Evolutionary conservation across 2,329 filamentous ascomycete genomes (phyloP), one percentile per base, ranked within the genome.

Genomic region (Eurotiales sp.): DNA sequence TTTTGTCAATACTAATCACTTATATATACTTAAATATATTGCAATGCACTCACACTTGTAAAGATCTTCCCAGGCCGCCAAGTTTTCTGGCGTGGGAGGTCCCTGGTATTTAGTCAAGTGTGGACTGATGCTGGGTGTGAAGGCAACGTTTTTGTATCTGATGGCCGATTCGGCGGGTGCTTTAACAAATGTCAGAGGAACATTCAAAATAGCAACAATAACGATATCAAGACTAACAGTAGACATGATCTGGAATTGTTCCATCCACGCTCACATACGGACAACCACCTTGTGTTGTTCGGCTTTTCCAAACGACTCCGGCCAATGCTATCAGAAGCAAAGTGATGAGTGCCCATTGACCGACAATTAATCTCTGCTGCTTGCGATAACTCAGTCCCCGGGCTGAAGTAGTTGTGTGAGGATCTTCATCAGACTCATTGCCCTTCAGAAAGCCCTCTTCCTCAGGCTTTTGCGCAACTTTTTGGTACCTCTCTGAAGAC

Each of bases 21-120:
- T 15, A 15, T 15, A n/a, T 43, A 1, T 23, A n/a, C 23, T 37
- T 19, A 19, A 4, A n/a, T n/a, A 3, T 11, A 10, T 4, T 7
- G 8, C 7, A 14, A 27, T 2, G n/a, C 3, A 43, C 40, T 43
- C 17, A 43, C 40, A 43, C 21, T 12, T n/a, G 40, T 43, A 43
- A 43, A 43, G 40, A 22, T 43, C 21, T 6, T 43, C 40, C 40
- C 40, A 43, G 40, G 40, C 40, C 22, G 22, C 40, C 10, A 43
- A 27, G n/a, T 43, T 43, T 22, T 43, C 40, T 29, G 40, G 40
- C 25, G 40, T 43, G 22, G 40, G 40, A 29, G 40, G 40, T 25
- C 40, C 40, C 23, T 43, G 40, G n/a, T 43, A 43, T 15, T 43
- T 43, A 5, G 40, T 43, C 40, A 43, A 29, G 40, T 43, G n/a